phyloP scores from a whole-genome alignment of 2,329 filamentous ascomycete species.

The Fusarium keratoplasticum region DNA sequence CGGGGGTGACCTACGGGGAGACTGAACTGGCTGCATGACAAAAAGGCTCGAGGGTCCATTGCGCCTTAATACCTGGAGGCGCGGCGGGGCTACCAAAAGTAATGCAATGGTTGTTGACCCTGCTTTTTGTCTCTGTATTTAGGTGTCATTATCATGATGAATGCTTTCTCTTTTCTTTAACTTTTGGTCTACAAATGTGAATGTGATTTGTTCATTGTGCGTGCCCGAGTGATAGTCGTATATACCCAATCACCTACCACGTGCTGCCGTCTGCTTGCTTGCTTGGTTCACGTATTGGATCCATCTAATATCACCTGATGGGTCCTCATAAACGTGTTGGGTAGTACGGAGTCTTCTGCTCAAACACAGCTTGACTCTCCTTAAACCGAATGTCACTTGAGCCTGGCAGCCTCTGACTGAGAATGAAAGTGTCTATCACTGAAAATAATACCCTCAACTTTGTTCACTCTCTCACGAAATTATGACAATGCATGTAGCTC shows the following conservation, averaged over 20 bases:
- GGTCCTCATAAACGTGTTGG: background rate
- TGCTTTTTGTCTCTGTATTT: slow-evolving; percentile 53
- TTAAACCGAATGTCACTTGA: background rate
- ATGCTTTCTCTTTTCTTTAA: slow-evolving; percentile 40
- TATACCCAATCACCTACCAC: background rate
- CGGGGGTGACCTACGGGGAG: slow-evolving; percentile 46
- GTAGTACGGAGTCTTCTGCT: background rate
- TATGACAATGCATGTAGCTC: background rate
- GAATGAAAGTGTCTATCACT: background rate
- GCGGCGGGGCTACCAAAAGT: slow-evolving; percentile 56
- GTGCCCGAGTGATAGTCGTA: background rate
- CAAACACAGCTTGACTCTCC: background rate
- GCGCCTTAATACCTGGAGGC: slow-evolving; percentile 53
- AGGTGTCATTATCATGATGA: slow-evolving; percentile 52
- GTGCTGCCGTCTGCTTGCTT: background rate
- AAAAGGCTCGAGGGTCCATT: slow-evolving; percentile 54
- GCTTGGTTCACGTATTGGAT: background rate
- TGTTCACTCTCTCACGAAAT: background rate
- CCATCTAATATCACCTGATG: background rate
- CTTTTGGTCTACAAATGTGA: slow-evolving; percentile 3
- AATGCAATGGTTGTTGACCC: slow-evolving; percentile 53
- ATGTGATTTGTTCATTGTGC: background rate
- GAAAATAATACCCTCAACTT: background rate
- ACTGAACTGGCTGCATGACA: slow-evolving; percentile 50
- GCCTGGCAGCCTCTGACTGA: background rate